Evolutionary conservation across 2,329 filamentous ascomycete genomes (phyloP).

Genomic region (Alternaria arbusti): DNA sequence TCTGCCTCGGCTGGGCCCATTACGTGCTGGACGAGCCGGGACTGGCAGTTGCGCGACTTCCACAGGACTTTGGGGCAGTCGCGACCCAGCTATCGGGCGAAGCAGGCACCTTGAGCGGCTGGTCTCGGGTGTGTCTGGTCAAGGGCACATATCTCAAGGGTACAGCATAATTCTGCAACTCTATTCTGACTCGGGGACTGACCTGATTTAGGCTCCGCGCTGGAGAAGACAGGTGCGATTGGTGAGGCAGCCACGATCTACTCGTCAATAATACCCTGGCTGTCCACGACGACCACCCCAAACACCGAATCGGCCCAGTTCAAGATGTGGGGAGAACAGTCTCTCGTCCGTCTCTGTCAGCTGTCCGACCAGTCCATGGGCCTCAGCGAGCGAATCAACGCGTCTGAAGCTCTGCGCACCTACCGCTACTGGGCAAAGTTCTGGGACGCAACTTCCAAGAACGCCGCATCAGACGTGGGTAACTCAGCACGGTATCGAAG

Average conservation of each 20-base stretch:
- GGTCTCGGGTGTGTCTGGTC: slow-evolving; percentile 82
- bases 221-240: slow-evolving; percentile 50
- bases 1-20: slow-evolving; percentile 85
- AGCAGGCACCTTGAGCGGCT: slow-evolving; percentile 64
- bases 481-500: slow-evolving; percentile 54
- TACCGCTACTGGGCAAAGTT: slow-evolving; percentile 72
- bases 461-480: slow-evolving; percentile 19
- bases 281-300: slow-evolving; percentile 63
- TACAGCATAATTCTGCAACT: slow-evolving; percentile 40
- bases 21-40: slow-evolving; percentile 76
- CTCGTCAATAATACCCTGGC: slow-evolving; percentile 68
- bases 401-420: slow-evolving; percentile 50
- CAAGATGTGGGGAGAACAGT: slow-evolving; percentile 78
- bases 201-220: slow-evolving; percentile 51
- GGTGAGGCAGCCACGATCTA: slow-evolving; percentile 72
- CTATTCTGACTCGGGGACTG: slow-evolving; percentile 8
- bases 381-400: slow-evolving; percentile 34
- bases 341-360: slow-evolving; percentile 77
- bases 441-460: slow-evolving; percentile 57
- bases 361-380: slow-evolving; percentile 66
- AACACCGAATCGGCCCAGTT: slow-evolving; percentile 62
- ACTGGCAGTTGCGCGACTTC: slow-evolving; percentile 66
- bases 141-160: slow-evolving; percentile 82
- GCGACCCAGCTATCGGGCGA: slow-evolving; percentile 28
- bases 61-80: slow-evolving; percentile 61